A percentile compares a stretch with the other conserved stretches of the same genome.
Conservation (phyloP, 768 basidiomycete species). For the Goffeauzyma gilvescens region DNA sequence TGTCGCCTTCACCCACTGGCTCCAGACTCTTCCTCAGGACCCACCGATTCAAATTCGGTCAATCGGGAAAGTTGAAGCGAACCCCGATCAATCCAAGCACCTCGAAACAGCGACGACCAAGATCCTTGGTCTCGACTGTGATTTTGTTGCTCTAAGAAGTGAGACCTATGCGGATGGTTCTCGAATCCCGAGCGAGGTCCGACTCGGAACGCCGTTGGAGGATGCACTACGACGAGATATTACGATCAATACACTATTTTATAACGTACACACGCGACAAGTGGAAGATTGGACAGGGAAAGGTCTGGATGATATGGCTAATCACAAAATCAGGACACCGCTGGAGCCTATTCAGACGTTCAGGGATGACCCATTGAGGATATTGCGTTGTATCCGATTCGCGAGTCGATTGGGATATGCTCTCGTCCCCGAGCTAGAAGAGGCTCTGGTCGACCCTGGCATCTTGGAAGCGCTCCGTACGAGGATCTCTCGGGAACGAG, state of each 20-base stretch:
- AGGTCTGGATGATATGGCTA: slow-evolving; percentile 65
- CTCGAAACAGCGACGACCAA: slow-evolving; percentile 80
- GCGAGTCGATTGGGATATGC: slow-evolving; percentile 73
- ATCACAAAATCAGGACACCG: slow-evolving; percentile 70
- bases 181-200: slow-evolving; percentile 68
- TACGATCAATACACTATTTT: slow-evolving; percentile 91
- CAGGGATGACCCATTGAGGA: slow-evolving; percentile 75
- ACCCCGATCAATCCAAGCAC: slow-evolving; percentile 95
- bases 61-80: slow-evolving; percentile 69
- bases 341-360: slow-evolving; percentile 73
- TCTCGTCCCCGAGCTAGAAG: slow-evolving; percentile 34
- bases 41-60: slow-evolving; percentile 22
- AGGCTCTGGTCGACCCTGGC: slow-evolving; percentile 39
- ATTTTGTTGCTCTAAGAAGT: slow-evolving; percentile 80
- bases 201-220: slow-evolving; percentile 75
- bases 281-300: slow-evolving; percentile 77
- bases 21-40: slow-evolving; percentile 25
- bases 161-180: slow-evolving; percentile 77
- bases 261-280: slow-evolving; percentile 66
- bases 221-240: slow-evolving; percentile 80
- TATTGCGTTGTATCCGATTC: slow-evolving; percentile 79
- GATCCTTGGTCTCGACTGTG: slow-evolving; percentile 61
- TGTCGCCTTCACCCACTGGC: slow-evolving; percentile 49
- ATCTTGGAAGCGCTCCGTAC: slow-evolving; percentile 45
- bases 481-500: slow-evolving; percentile 77